Percentiles rank a stretch among this genome's conserved stretches.
Evolutionary conservation across 768 basidiomycete genomes (phyloP).

Genomic region (Psilocybe azurescens): DNA sequence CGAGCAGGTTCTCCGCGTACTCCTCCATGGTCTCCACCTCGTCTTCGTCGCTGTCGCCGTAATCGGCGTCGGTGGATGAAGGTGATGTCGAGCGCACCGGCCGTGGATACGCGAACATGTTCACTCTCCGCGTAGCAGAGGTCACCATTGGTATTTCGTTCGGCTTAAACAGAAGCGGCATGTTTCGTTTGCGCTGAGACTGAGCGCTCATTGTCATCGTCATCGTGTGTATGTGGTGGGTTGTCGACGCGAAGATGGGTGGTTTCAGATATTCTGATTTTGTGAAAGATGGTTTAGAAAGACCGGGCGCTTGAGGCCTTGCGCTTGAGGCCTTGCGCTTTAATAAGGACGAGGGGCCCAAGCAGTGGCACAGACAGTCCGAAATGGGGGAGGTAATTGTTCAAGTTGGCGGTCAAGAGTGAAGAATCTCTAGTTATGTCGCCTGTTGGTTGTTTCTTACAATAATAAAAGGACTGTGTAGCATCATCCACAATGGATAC

Average conservation of each 20-base stretch:
- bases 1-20: not conserved
- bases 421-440: not conserved
- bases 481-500: conserved; percentile 4
- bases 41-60: conserved; percentile 2
- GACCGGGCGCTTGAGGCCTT: too few species aligned
- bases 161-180: not conserved
- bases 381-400: not conserved
- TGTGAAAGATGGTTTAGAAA: too few species aligned
- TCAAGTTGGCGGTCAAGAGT: not conserved
- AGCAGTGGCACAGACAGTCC: not conserved
- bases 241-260: not conserved
- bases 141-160: not conserved
- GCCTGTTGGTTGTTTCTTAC: not conserved
- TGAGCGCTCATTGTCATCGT: not conserved
- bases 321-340: not conserved
- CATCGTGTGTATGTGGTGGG: not conserved
- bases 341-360: conserved; percentile 1
- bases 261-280: too few species aligned
- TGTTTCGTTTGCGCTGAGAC: not conserved
- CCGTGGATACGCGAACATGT: not conserved
- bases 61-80: conserved; percentile 5
- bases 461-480: not conserved
- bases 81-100: conserved; percentile 1
- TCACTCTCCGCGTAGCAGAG: not conserved
- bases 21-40: conserved; percentile 8